Percentiles rank a stretch among this genome's conserved stretches.
phyloP scores from a whole-genome alignment of 345 rosid species.

The Eucalyptus camaldulensis region DNA sequence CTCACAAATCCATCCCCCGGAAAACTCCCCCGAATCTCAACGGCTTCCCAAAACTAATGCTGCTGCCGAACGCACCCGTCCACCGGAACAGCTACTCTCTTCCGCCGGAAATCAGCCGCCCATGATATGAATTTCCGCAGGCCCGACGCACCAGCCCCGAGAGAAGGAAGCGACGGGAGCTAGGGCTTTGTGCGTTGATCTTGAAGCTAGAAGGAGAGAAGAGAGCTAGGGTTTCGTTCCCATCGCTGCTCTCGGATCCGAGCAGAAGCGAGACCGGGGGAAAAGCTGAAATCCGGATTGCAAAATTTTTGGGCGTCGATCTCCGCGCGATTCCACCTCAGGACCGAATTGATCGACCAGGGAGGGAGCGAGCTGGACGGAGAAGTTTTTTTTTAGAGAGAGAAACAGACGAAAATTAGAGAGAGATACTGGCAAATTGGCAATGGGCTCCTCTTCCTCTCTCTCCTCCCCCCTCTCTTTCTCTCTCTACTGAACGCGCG shows the following conservation, averaged over 20 bases:
- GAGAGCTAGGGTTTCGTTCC: slow-evolving; percentile 15
- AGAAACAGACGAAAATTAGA: not conserved
- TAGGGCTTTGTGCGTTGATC: slow-evolving; percentile 11
- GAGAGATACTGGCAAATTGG: not conserved
- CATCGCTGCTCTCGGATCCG: not conserved
- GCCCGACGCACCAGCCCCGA: not conserved
- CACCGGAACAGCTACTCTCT: not conserved
- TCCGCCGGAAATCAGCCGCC: not conserved
- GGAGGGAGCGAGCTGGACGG: not conserved
- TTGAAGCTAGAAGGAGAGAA: not conserved
- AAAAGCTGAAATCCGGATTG: not conserved
- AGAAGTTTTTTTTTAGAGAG: not conserved
- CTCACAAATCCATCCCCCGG: not conserved
- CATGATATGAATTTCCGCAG: not conserved
- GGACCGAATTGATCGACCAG: slow-evolving; percentile 2
- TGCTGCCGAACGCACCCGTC: not conserved
- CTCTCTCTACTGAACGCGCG: not conserved
- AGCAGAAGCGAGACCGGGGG: not conserved
- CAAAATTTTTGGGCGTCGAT: not conserved
- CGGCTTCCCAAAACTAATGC: not conserved
- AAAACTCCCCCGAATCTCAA: not conserved
- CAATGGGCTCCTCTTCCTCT: not conserved
- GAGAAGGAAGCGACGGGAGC: not conserved
- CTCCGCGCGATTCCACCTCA: not conserved
- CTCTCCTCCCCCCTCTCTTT: not conserved